Conservation (phyloP, 2,329 filamentous ascomycete genomes). For the Aspergillus pseudoglaucus region DNA sequence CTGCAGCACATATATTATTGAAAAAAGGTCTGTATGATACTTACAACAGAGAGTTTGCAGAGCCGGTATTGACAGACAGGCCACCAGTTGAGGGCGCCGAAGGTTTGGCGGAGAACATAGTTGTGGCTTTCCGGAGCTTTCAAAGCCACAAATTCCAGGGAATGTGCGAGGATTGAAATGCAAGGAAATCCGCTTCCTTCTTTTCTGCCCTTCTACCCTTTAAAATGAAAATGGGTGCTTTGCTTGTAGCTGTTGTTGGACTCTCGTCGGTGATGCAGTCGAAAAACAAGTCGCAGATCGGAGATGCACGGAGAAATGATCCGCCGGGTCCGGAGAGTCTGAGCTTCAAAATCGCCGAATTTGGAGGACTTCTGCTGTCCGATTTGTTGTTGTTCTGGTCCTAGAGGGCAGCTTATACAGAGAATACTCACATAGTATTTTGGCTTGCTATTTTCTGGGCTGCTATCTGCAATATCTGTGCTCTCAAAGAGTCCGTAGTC, state of each 20-base stretch:
- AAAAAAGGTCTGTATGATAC: slow-evolving; percentile 9
- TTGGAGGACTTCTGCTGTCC: neutral
- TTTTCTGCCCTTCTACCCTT: neutral
- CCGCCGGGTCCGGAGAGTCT: slow-evolving; percentile 8
- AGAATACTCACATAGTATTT: neutral
- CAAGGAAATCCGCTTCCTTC: neutral
- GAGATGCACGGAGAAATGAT: slow-evolving; percentile 8
- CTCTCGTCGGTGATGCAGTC: neutral
- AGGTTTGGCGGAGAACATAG: slow-evolving; percentile 33
- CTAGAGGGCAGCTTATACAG: too few species aligned
- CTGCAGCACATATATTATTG: neutral
- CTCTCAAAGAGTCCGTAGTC: neutral
- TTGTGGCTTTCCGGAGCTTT: neutral
- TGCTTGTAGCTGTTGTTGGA: neutral
- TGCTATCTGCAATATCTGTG: neutral
- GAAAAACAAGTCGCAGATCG: neutral
- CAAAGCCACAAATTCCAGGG: neutral
- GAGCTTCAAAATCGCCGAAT: neutral
- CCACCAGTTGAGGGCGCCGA: slow-evolving; percentile 26
- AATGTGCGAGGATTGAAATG: neutral
- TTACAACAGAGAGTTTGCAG: slow-evolving; percentile 44
- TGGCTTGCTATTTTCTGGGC: neutral
- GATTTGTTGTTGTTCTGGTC: neutral
- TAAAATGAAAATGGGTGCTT: neutral
- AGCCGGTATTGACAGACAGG: slow-evolving; percentile 50